Conservation (phyloP, 768 basidiomycete species). For the Pisolithus sp. region DNA sequence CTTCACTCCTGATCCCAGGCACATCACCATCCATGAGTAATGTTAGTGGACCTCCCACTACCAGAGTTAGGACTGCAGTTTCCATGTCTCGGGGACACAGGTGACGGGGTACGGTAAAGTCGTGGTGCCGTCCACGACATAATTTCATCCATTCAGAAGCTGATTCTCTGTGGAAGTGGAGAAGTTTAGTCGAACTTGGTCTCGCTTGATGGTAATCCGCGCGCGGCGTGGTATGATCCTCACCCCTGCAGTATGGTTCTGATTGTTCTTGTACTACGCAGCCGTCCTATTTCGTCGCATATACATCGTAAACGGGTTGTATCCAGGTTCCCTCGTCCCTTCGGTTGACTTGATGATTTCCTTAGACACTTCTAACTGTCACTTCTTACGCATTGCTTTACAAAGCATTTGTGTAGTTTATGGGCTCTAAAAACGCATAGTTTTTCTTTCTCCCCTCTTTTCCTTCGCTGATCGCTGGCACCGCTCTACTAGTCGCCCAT, state of each 20-base stretch:
- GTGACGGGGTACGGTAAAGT: conserved; percentile 39
- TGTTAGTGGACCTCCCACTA: not conserved
- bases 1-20: conserved; percentile 6
- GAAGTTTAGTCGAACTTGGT: conserved; percentile 58
- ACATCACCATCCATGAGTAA: conserved; percentile 7
- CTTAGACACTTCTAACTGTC: no score
- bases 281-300: conserved; percentile 6
- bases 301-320: conserved; percentile 1
- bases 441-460: no score
- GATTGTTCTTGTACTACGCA: conserved; percentile 2
- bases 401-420: no score
- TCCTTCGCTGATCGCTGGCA: no score
- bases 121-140: conserved; percentile 50
- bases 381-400: no score
- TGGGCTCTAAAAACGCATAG: no score
- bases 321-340: not conserved
- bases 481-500: no score
- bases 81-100: conserved; percentile 9
- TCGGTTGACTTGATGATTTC: no score
- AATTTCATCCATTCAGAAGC: conserved; percentile 63
- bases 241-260: not conserved
- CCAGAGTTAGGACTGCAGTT: not conserved
- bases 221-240: no score
- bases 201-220: not conserved
- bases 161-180: conserved; percentile 47